phyloP scores from a whole-genome alignment of 345 rosid genomes.

The Brassica incana region DNA sequence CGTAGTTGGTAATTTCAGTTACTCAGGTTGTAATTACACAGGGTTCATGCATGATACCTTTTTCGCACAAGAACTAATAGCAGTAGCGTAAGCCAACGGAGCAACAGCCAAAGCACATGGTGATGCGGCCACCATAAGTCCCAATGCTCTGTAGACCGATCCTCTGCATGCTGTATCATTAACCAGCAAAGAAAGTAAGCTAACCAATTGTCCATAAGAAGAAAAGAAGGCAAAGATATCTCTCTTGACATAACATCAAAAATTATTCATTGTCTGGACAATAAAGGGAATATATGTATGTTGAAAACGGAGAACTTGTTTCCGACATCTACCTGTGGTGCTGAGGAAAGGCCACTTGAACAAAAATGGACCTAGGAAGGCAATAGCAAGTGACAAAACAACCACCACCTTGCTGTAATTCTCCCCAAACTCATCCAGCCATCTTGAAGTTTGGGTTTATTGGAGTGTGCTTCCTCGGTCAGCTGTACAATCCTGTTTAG shows the following conservation, averaged over 20 bases:
- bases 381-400: conserved; percentile 71
- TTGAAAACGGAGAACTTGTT: neutral
- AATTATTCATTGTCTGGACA: neutral
- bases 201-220: neutral
- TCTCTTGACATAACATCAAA: neutral
- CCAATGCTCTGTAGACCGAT: conserved; percentile 88
- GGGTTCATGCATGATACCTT: conserved; percentile 53
- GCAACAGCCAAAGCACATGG: conserved; percentile 99
- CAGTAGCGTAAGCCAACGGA: conserved; percentile 97
- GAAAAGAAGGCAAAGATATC: neutral
- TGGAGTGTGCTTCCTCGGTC: conserved; percentile 91
- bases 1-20: conserved; percentile 1
- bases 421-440: conserved; percentile 98
- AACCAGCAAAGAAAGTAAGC: conserved; percentile 15
- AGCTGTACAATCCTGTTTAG: conserved; percentile 84
- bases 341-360: conserved; percentile 91
- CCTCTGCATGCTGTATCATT: conserved; percentile 78
- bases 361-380: conserved; percentile 80
- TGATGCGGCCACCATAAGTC: conserved; percentile 97
- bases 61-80: conserved; percentile 91
- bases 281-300: neutral
- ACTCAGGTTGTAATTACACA: neutral
- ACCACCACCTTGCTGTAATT: conserved; percentile 89
- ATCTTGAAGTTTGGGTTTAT: conserved; percentile 93
- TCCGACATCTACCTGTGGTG: conserved; percentile 70